phyloP scores from a whole-genome alignment of 192 early-diverging fungal species.

The Backusella circina region DNA sequence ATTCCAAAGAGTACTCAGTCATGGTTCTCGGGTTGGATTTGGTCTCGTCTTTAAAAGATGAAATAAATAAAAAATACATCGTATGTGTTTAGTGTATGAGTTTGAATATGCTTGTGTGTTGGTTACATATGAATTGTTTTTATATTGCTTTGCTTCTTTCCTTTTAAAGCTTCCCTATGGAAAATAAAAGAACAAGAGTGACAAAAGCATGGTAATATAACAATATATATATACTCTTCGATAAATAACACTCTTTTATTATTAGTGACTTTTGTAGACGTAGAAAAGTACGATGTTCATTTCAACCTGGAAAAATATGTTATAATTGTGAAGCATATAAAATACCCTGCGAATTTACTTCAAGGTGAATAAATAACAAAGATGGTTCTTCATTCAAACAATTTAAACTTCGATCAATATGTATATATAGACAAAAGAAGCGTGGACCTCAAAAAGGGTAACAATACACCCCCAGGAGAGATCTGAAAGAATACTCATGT shows the following conservation, averaged over 20 bases:
- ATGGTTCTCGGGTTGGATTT: constrained; percentile 18
- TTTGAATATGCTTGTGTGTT: neutral
- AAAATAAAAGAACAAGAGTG: neutral
- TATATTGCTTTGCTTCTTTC: neutral
- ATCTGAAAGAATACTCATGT: neutral
- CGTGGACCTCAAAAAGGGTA: neutral
- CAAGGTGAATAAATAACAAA: neutral
- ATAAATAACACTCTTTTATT: neutral
- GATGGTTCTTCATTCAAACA: too few species aligned
- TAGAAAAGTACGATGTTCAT: neutral
- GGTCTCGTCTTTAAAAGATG: constrained; percentile 10
- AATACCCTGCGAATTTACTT: neutral
- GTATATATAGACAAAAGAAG: neutral
- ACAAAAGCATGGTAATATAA: neutral
- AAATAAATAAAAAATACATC: neutral
- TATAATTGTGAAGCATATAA: neutral
- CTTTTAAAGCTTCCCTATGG: neutral
- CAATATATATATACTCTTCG: neutral
- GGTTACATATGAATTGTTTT: neutral
- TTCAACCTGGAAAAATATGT: neutral
- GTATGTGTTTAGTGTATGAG: neutral
- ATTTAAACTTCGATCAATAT: too few species aligned
- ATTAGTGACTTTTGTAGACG: neutral
- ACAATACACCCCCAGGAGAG: neutral
- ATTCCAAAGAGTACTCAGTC: neutral